A percentile compares a stretch with the other conserved stretches of the same genome.
Evolutionary conservation across 192 early-diverging fungal species (phyloP).

Genomic region (Coemansia sp.): DNA sequence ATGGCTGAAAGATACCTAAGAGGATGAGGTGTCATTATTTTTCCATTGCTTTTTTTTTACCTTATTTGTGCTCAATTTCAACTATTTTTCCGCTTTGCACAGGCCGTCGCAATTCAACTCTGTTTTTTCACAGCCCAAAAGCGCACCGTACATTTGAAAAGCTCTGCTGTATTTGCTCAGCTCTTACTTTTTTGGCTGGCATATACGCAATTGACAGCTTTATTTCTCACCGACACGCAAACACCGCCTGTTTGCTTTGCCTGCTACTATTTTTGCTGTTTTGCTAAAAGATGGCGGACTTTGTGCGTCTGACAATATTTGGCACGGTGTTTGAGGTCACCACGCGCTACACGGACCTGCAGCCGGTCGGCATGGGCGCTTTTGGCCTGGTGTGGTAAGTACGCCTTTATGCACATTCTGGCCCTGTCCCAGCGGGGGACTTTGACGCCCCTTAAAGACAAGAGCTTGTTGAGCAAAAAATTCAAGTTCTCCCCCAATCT

Average conservation of each 20-base stretch:
- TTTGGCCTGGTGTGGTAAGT: constrained; percentile 96
- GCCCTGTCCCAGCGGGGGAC: too few species aligned
- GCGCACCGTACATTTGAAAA: neutral
- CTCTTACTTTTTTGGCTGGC: neutral
- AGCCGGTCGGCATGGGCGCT: constrained; percentile 95
- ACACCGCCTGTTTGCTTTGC: too few species aligned
- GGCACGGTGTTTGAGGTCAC: constrained; percentile 85
- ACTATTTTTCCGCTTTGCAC: too few species aligned
- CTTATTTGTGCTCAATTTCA: too few species aligned
- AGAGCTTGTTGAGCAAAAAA: too few species aligned
- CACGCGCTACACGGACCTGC: constrained; percentile 83
- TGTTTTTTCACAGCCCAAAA: neutral
- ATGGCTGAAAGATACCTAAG: too few species aligned
- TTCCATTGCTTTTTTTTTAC: too few species aligned
- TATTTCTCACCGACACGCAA: too few species aligned
- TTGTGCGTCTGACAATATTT: constrained; percentile 75
- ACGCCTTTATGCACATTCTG: neutral
- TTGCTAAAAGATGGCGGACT: constrained; percentile 60
- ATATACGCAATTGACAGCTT: too few species aligned
- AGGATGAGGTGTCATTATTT: too few species aligned
- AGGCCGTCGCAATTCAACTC: too few species aligned
- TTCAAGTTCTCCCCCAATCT: neutral
- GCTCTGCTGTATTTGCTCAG: neutral
- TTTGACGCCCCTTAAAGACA: too few species aligned
- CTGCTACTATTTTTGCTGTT: constrained; percentile 5